Base-by-base conservation (phyloP, 2,329 filamentous ascomycete species). In the Neofusicoccum laricinum region DNA sequence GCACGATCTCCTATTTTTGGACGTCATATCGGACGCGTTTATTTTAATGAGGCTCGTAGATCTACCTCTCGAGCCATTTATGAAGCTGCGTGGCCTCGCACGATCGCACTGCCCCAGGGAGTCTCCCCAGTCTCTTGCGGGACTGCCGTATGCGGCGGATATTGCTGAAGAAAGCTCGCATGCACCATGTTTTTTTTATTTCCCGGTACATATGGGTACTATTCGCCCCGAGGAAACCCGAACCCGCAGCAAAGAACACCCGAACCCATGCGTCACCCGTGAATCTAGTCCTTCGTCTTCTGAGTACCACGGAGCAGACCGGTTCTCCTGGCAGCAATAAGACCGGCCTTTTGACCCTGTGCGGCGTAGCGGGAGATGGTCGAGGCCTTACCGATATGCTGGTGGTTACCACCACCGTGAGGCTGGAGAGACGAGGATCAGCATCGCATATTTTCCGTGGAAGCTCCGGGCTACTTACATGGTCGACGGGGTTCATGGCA, bases 401-500 rank as follows among this genome's bases (percentile, higher is more conserved):
- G 95, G 85, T 99, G 95, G 90, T 99, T 98, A 97, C 95, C 94
- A 83, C 82, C 82, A 81, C 82, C 82, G 80, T 84, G 82, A 76
- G 82, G 82, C 77, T 79, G 63, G 43, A 64, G 58, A 57, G 50
- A 64, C 11, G 12, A 11, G n/a, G 65, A 71, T 78, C 66, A 78
- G 75, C 65, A 51, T 64, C 45, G 45, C 71, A 61, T 71, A 63
- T 74, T 69, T 67, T 32, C 62, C 57, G 50, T 55, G 38, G 19
- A 41, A 15, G 8, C 30, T n/a, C 40, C 64, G 34, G 36, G 58
- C 69, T 34, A 71, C 83, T 80, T 84, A 85, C 83, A 89, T 99
- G 95, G 86, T 99, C 95, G 79, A 99, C 95, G 78, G 95, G 95
- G 87, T 99, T 99, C 95, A 99, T 99, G 84, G 95, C 95, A 90